Evolutionary conservation across 768 basidiomycete genomes (phyloP).

Genomic region (Lactarius quietus): DNA sequence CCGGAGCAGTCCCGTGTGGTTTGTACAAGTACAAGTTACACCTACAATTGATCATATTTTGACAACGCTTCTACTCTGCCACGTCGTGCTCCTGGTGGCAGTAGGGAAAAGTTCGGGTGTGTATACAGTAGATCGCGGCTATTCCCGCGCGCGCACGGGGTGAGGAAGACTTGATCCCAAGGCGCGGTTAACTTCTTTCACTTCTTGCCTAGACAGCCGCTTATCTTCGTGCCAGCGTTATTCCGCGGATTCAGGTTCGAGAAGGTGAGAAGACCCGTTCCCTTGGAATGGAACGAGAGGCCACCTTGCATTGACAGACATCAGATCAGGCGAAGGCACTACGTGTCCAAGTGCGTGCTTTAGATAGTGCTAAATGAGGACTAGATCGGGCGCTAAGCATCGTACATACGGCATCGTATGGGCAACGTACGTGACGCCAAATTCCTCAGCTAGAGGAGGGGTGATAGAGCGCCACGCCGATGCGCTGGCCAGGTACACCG

Average conservation of each 20-base stretch:
- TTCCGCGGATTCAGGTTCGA: neutral
- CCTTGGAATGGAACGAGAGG: neutral
- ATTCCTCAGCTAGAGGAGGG: neutral
- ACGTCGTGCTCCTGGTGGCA: too few species aligned
- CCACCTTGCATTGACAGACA: neutral
- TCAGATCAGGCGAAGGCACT: neutral
- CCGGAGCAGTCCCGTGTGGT: too few species aligned
- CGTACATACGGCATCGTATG: neutral
- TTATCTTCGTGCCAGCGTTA: neutral
- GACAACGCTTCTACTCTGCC: too few species aligned
- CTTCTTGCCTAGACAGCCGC: neutral
- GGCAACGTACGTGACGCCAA: neutral
- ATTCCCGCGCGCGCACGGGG: neutral
- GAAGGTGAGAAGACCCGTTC: neutral
- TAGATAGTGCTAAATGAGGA: neutral
- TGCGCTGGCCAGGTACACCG: constrained; percentile 13
- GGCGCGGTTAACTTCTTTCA: neutral
- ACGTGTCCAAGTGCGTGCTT: neutral
- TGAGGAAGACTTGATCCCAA: neutral
- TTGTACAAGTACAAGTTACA: too few species aligned
- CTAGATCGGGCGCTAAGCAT: neutral
- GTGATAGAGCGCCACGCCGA: neutral
- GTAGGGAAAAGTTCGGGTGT: too few species aligned
- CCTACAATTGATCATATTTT: too few species aligned
- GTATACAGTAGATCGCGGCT: too few species aligned